Conservation (phyloP, 345 rosid species). For the Hibiscus syriacus region DNA sequence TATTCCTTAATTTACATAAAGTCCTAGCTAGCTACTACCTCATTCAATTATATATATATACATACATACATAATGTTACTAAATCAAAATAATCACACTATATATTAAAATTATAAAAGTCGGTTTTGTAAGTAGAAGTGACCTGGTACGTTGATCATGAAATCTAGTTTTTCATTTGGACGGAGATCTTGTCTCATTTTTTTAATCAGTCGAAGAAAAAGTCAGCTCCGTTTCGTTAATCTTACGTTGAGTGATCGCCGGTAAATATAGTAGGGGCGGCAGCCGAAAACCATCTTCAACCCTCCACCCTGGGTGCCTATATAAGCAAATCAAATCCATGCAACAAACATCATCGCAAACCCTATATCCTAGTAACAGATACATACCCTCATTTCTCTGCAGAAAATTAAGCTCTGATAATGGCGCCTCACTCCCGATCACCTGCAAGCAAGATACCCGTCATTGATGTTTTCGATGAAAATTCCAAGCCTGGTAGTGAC, state of each 20-base stretch:
- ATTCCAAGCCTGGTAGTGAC: constrained; percentile 31
- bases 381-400: neutral
- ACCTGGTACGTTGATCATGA: neutral
- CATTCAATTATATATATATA: too few species aligned
- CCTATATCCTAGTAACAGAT: too few species aligned
- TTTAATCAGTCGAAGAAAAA: neutral
- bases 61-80: too few species aligned
- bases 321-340: neutral
- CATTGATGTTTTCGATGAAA: constrained; percentile 29
- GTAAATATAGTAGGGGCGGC: neutral
- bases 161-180: neutral
- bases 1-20: too few species aligned
- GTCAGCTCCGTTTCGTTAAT: constrained; percentile 3
- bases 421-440: neutral
- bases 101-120: neutral
- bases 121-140: neutral
- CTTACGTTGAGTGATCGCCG: neutral
- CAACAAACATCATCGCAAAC: neutral
- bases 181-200: neutral
- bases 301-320: neutral
- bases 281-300: neutral
- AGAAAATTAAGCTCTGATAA: neutral
- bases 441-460: neutral
- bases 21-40: too few species aligned
- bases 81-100: too few species aligned